A percentile compares a stretch with the other conserved stretches of the same genome.
Conservation (phyloP, 1,284 basidiomycete species). For the Puccinia coronata region DNA sequence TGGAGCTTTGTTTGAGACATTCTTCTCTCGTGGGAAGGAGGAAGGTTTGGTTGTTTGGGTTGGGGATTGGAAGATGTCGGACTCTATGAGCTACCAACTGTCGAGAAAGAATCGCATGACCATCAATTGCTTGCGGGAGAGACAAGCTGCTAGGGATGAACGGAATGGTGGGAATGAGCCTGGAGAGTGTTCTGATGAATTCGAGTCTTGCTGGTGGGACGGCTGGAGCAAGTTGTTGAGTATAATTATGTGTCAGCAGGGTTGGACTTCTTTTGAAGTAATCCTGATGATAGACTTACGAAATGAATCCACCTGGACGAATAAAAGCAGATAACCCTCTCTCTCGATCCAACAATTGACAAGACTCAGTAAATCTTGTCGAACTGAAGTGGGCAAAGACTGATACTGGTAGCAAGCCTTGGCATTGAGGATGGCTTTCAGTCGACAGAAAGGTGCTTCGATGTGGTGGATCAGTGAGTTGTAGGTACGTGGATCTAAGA, state of each 20-base stretch:
- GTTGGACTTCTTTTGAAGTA: background rate
- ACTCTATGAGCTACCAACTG: slow-evolving; percentile 36
- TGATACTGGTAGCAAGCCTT: slow-evolving; percentile 9
- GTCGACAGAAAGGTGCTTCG: slow-evolving; percentile 27
- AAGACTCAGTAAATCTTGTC: slow-evolving; percentile 22
- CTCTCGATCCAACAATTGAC: slow-evolving; percentile 34
- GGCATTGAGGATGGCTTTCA: slow-evolving; percentile 36
- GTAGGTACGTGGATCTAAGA: slow-evolving; percentile 37
- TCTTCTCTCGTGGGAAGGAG: slow-evolving; percentile 27
- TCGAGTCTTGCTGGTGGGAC: slow-evolving; percentile 25
- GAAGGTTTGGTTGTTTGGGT: background rate
- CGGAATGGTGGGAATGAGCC: slow-evolving; percentile 40
- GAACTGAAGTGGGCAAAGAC: background rate
- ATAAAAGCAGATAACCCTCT: slow-evolving; percentile 40
- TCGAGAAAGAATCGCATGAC: slow-evolving; percentile 41
- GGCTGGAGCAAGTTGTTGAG: background rate
- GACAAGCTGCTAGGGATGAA: slow-evolving; percentile 36
- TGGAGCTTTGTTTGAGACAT: slow-evolving; percentile 21
- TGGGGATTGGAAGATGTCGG: slow-evolving; percentile 36
- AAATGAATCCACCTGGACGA: slow-evolving; percentile 39
- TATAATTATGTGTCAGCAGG: background rate
- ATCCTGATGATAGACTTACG: slow-evolving; percentile 8
- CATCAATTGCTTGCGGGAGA: slow-evolving; percentile 10
- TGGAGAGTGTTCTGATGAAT: slow-evolving; percentile 35
- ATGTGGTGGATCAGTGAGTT: slow-evolving; percentile 23